Conservation (phyloP, 164 flowering plant genomes). For the Aristolochia fimbriata region DNA sequence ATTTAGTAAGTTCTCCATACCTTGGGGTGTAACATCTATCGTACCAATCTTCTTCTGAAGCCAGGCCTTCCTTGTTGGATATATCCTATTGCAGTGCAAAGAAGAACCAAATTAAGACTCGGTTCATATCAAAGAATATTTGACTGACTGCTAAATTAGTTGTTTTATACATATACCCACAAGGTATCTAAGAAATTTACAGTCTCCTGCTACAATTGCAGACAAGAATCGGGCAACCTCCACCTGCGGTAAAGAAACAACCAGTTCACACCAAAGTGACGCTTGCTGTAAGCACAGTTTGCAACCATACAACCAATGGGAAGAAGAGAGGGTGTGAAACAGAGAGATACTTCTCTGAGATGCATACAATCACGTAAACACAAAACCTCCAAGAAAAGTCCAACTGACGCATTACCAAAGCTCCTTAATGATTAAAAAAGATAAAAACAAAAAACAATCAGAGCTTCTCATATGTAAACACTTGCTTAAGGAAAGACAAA, state of each 20-base stretch:
- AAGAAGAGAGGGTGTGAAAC: conserved; percentile 9
- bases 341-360: conserved; percentile 57
- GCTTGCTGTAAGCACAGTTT: not conserved
- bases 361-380: conserved; percentile 90
- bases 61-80: conserved; percentile 88
- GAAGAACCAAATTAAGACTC: not conserved
- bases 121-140: too few relatives aligned
- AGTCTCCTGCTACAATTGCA: conserved; percentile 60
- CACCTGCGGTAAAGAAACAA: conserved; percentile 29
- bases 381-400: conserved; percentile 52
- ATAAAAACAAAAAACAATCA: not conserved
- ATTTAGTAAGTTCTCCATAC: conserved; percentile 17
- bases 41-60: conserved; percentile 69
- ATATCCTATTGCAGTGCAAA: conserved; percentile 47
- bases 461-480: not conserved
- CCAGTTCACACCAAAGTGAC: not conserved
- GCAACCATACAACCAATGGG: not conserved
- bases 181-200: conserved; percentile 54
- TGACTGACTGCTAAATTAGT: too few relatives aligned
- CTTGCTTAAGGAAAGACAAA: not conserved
- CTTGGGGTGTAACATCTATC: conserved; percentile 47
- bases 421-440: conserved; percentile 28
- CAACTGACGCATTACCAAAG: conserved; percentile 43
- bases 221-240: conserved; percentile 59
- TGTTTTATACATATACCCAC: conserved; percentile 29